phyloP scores from a whole-genome alignment of 768 basidiomycete species.

The Scleroderma citrinum region DNA sequence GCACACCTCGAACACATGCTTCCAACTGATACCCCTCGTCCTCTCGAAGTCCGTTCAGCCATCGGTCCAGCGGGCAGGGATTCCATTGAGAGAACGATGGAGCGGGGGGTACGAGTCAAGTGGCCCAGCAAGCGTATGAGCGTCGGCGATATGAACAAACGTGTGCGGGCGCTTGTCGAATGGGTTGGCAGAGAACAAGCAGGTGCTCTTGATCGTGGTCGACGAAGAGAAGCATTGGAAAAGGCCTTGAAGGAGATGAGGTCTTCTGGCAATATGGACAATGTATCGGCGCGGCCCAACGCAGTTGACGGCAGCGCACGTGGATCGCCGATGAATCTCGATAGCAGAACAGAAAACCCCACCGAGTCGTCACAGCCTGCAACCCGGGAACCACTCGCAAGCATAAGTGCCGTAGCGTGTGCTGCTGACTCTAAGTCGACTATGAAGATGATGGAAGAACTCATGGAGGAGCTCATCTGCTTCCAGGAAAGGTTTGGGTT shows the following conservation, averaged over 20 bases:
- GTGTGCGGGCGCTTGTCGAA: constrained; percentile 83
- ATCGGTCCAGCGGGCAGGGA: constrained; percentile 40
- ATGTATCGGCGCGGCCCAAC: constrained; percentile 10
- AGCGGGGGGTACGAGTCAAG: constrained; percentile 81
- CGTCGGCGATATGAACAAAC: constrained; percentile 96
- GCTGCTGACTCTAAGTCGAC: constrained; percentile 31
- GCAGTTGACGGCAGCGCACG: constrained; percentile 10
- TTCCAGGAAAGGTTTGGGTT: constrained; percentile 88
- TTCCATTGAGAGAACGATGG: constrained; percentile 54
- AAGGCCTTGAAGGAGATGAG: constrained; percentile 36
- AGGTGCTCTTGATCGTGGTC: constrained; percentile 61
- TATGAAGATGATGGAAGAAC: constrained; percentile 84
- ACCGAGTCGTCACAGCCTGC: constrained; percentile 11
- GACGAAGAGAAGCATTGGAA: constrained; percentile 63
- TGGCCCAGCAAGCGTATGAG: constrained; percentile 95
- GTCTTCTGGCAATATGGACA: constrained; percentile 5
- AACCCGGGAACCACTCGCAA: constrained; percentile 4
- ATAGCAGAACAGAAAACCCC: constrained; percentile 12
- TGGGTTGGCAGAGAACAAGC: constrained; percentile 92
- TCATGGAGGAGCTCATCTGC: constrained; percentile 82
- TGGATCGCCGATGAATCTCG: constrained; percentile 31
- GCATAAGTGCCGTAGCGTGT: background rate
- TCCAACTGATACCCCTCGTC: constrained; percentile 68
- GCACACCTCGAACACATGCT: constrained; percentile 81
- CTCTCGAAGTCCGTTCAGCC: constrained; percentile 60